These are phyloP conservation scores for Areca catechu DNA, from an alignment of 176 grass and related monocot species.

Conservation along the genomic window DNA sequence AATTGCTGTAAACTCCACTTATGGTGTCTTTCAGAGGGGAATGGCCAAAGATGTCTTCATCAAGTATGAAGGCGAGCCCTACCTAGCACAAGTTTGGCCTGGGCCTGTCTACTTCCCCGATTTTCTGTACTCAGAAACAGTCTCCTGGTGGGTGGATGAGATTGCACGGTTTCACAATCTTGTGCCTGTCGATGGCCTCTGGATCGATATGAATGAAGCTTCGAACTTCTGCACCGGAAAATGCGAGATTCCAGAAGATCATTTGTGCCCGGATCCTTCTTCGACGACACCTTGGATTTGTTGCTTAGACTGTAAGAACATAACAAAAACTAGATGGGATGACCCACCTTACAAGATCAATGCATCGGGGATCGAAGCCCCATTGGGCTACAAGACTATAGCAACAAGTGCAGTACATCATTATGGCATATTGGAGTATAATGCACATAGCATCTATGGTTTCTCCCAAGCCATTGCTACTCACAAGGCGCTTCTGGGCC, in stretches of 20 bases:
- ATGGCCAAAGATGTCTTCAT: slow-evolving; percentile 74
- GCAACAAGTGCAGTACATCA: slow-evolving; percentile 62
- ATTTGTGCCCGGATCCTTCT: slow-evolving; percentile 39
- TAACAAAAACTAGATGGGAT: slow-evolving; percentile 81
- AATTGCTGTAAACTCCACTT: slow-evolving; percentile 66
- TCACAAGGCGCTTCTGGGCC: slow-evolving; percentile 50
- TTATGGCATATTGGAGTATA: slow-evolving; percentile 76
- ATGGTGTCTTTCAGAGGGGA: slow-evolving; percentile 64
- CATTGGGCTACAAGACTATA: slow-evolving; percentile 74
- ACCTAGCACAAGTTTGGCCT: slow-evolving; percentile 92
- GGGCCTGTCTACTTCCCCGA: slow-evolving; percentile 92
- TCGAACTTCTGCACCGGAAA: slow-evolving; percentile 96
- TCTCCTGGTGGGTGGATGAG: slow-evolving; percentile 90
- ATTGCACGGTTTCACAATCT: slow-evolving; percentile 70
- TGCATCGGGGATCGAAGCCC: slow-evolving; percentile 46
- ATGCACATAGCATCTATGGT: slow-evolving; percentile 73
- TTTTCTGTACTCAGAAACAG: slow-evolving; percentile 57
- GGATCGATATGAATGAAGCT: slow-evolving; percentile 98
- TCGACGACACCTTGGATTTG: slow-evolving; percentile 66
- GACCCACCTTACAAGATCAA: slow-evolving; percentile 97
- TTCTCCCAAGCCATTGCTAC: slow-evolving; percentile 86
- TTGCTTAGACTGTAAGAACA: slow-evolving; percentile 96
- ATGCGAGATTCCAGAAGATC: slow-evolving; percentile 53
- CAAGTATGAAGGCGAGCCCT: slow-evolving; percentile 61
- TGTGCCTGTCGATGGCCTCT: slow-evolving; percentile 71